A percentile compares a stretch with the other conserved stretches of the same genome.
Evolutionary conservation across 2,329 filamentous ascomycete species (phyloP).

Genomic region (Truncatella angustata): DNA sequence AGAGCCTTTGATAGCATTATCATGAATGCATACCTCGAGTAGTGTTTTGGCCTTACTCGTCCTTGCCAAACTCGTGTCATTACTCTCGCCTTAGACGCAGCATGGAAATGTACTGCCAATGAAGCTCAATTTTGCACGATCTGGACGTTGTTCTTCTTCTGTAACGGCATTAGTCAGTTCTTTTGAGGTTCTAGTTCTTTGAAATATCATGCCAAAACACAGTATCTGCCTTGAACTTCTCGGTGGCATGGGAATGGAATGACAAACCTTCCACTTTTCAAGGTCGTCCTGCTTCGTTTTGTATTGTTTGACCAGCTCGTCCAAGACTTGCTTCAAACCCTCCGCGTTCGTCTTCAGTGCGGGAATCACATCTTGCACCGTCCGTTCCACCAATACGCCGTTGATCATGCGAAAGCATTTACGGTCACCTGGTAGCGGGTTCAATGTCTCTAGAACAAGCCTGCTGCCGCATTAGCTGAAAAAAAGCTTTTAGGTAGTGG

Average conservation of each 20-base stretch:
- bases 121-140: conserved; percentile 69
- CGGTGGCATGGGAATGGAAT: too few relatives aligned
- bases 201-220: too few relatives aligned
- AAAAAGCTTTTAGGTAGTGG: background rate
- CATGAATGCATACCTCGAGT: too few relatives aligned
- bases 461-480: conserved; percentile 43
- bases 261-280: conserved; percentile 91
- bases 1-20: too few relatives aligned
- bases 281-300: conserved; percentile 91
- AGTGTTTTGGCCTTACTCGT: too few relatives aligned
- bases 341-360: conserved; percentile 92
- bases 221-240: too few relatives aligned
- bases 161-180: conserved; percentile 25
- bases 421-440: conserved; percentile 76
- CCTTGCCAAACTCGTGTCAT: background rate
- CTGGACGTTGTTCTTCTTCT: conserved; percentile 90
- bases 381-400: conserved; percentile 90
- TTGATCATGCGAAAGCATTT: conserved; percentile 99
- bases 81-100: background rate
- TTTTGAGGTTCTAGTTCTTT: too few relatives aligned
- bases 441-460: conserved; percentile 88
- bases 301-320: conserved; percentile 95
- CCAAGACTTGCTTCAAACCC: conserved; percentile 87
- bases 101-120: conserved; percentile 13
- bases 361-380: conserved; percentile 87